Percentiles rank a stretch among this genome's conserved stretches.
phyloP scores from a whole-genome alignment of 1,284 basidiomycete species.

The Porodaedalea pini region DNA sequence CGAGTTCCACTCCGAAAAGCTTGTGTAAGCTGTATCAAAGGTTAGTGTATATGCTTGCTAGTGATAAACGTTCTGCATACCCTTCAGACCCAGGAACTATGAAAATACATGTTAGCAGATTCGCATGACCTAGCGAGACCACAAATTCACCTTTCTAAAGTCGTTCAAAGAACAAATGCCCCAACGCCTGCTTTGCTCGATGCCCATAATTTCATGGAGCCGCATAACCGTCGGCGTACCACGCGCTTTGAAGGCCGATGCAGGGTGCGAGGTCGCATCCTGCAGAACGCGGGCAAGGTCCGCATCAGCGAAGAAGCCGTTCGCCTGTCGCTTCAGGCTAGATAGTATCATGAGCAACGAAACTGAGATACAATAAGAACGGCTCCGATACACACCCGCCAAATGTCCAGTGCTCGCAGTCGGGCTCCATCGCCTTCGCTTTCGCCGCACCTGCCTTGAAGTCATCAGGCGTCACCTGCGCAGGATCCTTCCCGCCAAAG shows the following conservation, averaged over 20 bases:
- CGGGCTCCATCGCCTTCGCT: slow-evolving; percentile 31
- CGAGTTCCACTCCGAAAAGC: slow-evolving; percentile 82
- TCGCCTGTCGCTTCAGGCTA: slow-evolving; percentile 58
- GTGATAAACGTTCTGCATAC: slow-evolving; percentile 37
- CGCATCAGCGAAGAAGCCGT: slow-evolving; percentile 66
- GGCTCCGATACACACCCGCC: slow-evolving; percentile 43
- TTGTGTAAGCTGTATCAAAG: slow-evolving; percentile 45
- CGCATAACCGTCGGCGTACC: slow-evolving; percentile 73
- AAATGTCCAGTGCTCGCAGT: slow-evolving; percentile 62
- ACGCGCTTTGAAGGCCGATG: slow-evolving; percentile 75
- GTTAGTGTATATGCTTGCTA: background rate
- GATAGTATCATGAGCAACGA: slow-evolving; percentile 16
- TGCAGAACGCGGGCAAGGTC: slow-evolving; percentile 70
- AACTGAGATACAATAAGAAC: slow-evolving; percentile 15
- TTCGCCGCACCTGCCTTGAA: slow-evolving; percentile 50
- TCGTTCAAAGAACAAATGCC: slow-evolving; percentile 84
- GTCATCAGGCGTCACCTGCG: slow-evolving; percentile 53
- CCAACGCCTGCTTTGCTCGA: slow-evolving; percentile 75
- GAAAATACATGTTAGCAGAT: slow-evolving; percentile 3
- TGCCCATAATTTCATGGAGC: slow-evolving; percentile 79
- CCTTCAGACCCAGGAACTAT: slow-evolving; percentile 70
- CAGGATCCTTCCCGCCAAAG: slow-evolving; percentile 52
- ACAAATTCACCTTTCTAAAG: slow-evolving; percentile 58
- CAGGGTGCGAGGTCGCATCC: slow-evolving; percentile 66
- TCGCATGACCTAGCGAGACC: background rate